phyloP scores from a whole-genome alignment of 2,329 filamentous ascomycete genomes.

The Xenoacremonium recifei region DNA sequence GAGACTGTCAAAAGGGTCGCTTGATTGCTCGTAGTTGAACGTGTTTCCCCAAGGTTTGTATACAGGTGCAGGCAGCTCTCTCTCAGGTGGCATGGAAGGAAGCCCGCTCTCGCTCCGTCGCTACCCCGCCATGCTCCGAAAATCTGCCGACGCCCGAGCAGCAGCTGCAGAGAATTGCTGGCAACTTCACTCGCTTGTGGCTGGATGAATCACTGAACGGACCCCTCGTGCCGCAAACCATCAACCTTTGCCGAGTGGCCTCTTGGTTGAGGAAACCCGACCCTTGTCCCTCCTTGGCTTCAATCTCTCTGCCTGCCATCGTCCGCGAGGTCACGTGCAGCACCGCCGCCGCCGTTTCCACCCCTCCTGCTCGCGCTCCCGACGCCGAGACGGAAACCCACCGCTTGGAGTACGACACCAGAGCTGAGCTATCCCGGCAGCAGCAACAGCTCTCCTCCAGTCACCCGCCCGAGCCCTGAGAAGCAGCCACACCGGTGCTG shows the following conservation, averaged over 20 bases:
- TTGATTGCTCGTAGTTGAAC: no score
- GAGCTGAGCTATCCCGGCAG: background rate
- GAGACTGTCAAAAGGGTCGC: no score
- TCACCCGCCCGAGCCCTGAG: background rate
- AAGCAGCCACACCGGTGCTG: background rate
- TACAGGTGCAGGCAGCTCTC: no score
- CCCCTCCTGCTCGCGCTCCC: slow-evolving; percentile 15
- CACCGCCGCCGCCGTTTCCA: slow-evolving; percentile 1
- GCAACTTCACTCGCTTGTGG: slow-evolving; percentile 16
- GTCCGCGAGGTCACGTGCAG: slow-evolving; percentile 9
- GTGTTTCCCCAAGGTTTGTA: no score
- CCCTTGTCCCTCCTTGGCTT: slow-evolving; percentile 17
- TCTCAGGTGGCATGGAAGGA: no score
- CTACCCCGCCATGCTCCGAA: slow-evolving; percentile 24
- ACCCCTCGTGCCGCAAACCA: background rate
- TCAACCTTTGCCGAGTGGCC: slow-evolving; percentile 5
- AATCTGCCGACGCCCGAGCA: slow-evolving; percentile 27
- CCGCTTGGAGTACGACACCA: background rate
- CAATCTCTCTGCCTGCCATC: slow-evolving; percentile 8
- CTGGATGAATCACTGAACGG: background rate
- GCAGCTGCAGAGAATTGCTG: slow-evolving; percentile 28
- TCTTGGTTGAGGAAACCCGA: slow-evolving; percentile 23
- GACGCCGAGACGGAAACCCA: background rate
- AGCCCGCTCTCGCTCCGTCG: no score
- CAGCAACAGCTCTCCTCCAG: background rate